Evolutionary conservation across 371 early-diverging fungal genomes (phyloP), one percentile per base, ranked within the genome.

Genomic region (Actinomortierella ambigua): DNA sequence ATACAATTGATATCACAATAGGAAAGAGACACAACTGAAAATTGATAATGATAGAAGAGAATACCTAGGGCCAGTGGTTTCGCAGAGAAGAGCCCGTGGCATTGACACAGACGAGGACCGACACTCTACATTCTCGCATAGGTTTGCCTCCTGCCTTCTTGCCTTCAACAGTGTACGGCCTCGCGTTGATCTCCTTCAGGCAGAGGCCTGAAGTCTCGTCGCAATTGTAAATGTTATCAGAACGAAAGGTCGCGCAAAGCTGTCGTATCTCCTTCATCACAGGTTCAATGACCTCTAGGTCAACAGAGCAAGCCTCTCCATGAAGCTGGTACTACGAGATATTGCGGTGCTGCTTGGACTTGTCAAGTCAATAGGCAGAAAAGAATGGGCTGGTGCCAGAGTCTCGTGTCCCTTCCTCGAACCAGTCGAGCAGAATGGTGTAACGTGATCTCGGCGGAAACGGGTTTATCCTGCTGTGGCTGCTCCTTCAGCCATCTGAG

Each of bases 241-340:
- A 52, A 14, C 27, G 1, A 42, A n/a, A 59, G n/a, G 18, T 27
- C 6, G 53, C 43, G 28, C 52, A 50, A 52, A 40, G 43, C 20
- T 22, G 27, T 20, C 44, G 52, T 18, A 59, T 50, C 17, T 49
- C 29, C 3, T 13, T 44, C 3, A 55, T 50, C 43, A 55, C 63
- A 0, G 56, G 57, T 44, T 62, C 57, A 1, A 62, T 62, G 28
- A 24, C 42, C 18, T 40, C 61, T 17, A 55, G 55, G 17, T 61
- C 50, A 28, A 61, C 61, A n/a, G 55, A 49, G 50, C 50, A 55
- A 50, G 51, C 55, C 23, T 55, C 55, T 55, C 61, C 50, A 17
- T 50, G 61, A 54, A 61, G 55, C 44, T 50, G 41, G 42, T 49
- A 54, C 4, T 61, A 34, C 7, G 34, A 34, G 34, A 6, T 11